phyloP scores from a whole-genome alignment of 192 early-diverging fungal genomes.

The Pilaira anomala region DNA sequence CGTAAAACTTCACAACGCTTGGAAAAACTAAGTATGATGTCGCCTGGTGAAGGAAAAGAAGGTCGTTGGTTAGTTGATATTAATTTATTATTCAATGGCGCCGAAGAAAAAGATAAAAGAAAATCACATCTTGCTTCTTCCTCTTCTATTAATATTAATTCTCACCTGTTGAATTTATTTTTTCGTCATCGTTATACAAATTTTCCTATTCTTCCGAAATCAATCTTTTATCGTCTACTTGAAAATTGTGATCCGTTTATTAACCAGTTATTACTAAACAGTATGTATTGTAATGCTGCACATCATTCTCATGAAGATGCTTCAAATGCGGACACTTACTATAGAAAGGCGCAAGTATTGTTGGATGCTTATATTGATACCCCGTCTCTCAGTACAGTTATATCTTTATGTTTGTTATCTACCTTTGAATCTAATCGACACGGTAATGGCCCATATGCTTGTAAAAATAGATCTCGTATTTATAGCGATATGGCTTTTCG shows the following conservation, averaged over 20 bases:
- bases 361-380: constrained; percentile 8
- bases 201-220: constrained; percentile 21
- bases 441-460: background rate
- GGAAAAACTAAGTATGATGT: constrained; percentile 12
- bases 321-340: constrained; percentile 12
- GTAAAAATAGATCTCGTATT: background rate
- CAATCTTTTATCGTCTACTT: constrained; percentile 2
- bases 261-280: constrained; percentile 17
- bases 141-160: background rate
- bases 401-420: constrained; percentile 21
- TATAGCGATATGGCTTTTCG: constrained; percentile 30
- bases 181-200: constrained; percentile 23
- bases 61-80: constrained; percentile 4
- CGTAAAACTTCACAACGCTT: background rate
- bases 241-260: constrained; percentile 12
- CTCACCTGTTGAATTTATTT: constrained; percentile 8
- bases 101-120: background rate
- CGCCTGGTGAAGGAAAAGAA: constrained; percentile 12
- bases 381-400: constrained; percentile 19
- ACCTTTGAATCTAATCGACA: constrained; percentile 23
- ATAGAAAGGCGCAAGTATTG: constrained; percentile 12
- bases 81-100: background rate
- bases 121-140: background rate
- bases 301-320: constrained; percentile 6
- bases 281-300: constrained; percentile 21